Evolutionary conservation across 306 rosid genomes (phyloP), one percentile per base, ranked within the genome.

Genomic region (Casuarina glauca): DNA sequence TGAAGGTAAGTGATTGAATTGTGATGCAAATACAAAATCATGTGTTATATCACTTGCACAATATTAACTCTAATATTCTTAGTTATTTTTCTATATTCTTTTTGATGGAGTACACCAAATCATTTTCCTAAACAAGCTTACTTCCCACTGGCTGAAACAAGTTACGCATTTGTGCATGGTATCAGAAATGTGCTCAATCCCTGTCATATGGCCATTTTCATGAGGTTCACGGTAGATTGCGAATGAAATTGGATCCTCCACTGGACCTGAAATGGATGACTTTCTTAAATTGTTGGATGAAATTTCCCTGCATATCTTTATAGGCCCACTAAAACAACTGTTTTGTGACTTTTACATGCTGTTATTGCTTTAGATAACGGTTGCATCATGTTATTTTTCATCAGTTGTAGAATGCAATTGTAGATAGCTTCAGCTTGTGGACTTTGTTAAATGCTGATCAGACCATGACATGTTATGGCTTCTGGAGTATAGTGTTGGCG

Each of bases 1-100:
- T 96, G 81, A 96, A 96, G 89, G 99, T 90, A 86, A 90, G 85
- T 67, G 11, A 72, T 72, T 76, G 36, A 3, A 50, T 66, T 38
- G 62, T 60, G 44, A 73, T 80, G 64, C 20, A 55, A 51, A 73
- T 55, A 70, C 8, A 19, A 42, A 32, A 38, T 57, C 57, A 43
- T 39, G 52, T 54, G 45, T 54, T 13, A 64, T 62, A 71, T 58
- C 45, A 46, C 72, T 48, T 44, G 64, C 69, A 73, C 70, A 62
- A 38, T 49, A 46, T 58, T 49, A 32, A 49, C 63, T 50, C 20
- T 75, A 61, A 32, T 72, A 67, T 42, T 67, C 32, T 41, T 26
- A 11, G 26, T 46, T 42, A 17, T 67, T 5, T 46, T n/a, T 67
- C 50, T 67, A 26, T 42, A 8, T 67, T 42, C 46, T 42, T 6